Evolutionary conservation across 805 yeast species (phyloP), one percentile per base, ranked within the genome.

Genomic region (Kodamaea kakaduensis): DNA sequence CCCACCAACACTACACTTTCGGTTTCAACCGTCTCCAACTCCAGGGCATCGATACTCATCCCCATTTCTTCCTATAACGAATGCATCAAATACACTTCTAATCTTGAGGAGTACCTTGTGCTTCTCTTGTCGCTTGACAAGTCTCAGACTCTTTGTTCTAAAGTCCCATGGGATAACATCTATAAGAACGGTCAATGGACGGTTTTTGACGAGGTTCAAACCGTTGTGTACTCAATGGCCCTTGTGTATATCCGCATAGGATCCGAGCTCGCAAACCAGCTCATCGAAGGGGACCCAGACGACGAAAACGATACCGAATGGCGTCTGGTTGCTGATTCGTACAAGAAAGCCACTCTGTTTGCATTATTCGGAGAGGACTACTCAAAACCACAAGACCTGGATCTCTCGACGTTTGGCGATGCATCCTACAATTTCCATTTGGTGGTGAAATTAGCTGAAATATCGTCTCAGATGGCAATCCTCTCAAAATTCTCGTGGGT

Each of bases 401-500:
- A 6, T 4, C 17, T 26, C 12, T 6, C 9, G 15, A 26, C 29
- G 7, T 26, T 26, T 9, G 6, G 6, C 12, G 29, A 26, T 12
- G 7, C 29, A 9, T 26, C 29, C 13, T 26, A 26, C 19, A 26
- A 26, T 19, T 26, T 26, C 10, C 15, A 32, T 1, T 45, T 58
- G 17, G 23, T 59, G 3, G 42, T 38, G 9, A 58, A 56, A 25
- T 49, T 64, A 4, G 48, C 54, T 34, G 51, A 52, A 23, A 47
- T 62, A 5, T 50, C 62, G 32, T 52, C 61, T 22, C 73, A 67
- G 40, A 55, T 64, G 58, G 57, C 69, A 3, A 60, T 61, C 5
- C 49, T 67, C 25, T 52, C 61, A 21, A 67, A 67, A 41, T 58
- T 58, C 14, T 56, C 65, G 9, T 61, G 69, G 68, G 30, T 54